phyloP scores from a whole-genome alignment of 2,329 filamentous ascomycete genomes.

The Furcasterigmium sp. region DNA sequence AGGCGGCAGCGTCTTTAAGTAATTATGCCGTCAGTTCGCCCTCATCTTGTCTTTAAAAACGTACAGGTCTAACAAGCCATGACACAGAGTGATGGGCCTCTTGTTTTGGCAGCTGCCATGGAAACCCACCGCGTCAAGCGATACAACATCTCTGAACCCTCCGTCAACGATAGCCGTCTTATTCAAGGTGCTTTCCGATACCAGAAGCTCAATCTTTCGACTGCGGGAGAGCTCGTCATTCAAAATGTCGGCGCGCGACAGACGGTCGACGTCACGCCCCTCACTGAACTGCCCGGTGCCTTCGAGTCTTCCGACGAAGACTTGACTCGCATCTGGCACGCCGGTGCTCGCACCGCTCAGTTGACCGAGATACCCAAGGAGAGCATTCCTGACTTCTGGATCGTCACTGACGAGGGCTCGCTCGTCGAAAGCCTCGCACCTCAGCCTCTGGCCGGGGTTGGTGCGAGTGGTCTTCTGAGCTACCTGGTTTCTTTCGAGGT shows the following conservation, averaged over 20 bases:
- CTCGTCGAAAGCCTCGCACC: conserved; percentile 20
- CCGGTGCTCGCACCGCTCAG: conserved; percentile 24
- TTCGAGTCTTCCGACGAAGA: conserved; percentile 21
- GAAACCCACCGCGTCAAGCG: conserved; percentile 24
- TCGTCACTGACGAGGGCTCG: conserved; percentile 19
- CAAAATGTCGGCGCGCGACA: conserved; percentile 20
- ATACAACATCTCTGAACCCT: conserved; percentile 23
- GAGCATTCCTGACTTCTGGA: conserved; percentile 19
- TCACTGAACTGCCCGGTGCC: conserved; percentile 18
- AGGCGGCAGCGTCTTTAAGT: too few relatives aligned
- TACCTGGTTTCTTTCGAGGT: conserved; percentile 19
- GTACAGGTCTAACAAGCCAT: too few relatives aligned
- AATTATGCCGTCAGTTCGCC: too few relatives aligned
- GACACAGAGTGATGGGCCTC: conserved; percentile 21
- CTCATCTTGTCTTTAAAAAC: too few relatives aligned
- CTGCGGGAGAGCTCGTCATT: conserved; percentile 19
- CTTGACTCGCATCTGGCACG: conserved; percentile 21
- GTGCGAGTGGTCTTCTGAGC: conserved; percentile 8
- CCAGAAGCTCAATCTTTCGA: conserved; percentile 28
- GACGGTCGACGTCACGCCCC: conserved; percentile 14
- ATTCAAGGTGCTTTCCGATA: conserved; percentile 30
- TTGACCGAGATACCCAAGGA: conserved; percentile 20
- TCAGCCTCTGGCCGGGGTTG: conserved; percentile 14
- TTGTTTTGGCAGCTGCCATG: conserved; percentile 24
- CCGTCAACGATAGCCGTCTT: conserved; percentile 21